Base-by-base conservation (phyloP, 2,329 filamentous ascomycete genomes). In the Nigrospora osmanthi region DNA sequence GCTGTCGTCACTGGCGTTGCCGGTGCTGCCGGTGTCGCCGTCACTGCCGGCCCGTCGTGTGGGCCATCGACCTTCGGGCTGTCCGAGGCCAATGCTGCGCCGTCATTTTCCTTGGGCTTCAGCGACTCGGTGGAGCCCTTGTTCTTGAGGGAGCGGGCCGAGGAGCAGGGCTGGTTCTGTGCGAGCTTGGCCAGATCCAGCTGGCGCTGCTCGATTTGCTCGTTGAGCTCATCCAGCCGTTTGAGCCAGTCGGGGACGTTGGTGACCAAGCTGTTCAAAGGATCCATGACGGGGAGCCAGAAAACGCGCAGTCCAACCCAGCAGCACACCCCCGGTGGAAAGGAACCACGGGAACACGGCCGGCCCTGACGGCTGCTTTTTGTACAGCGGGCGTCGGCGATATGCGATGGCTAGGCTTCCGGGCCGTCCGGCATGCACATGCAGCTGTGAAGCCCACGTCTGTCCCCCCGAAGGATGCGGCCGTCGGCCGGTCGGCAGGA, bases 181-280 rank as follows among this genome's bases (percentile, higher is more conserved):
- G 61, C 65, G 45, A 76, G 58, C 46, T 69, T 68, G 33, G 78
- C 80, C 45, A 83, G 68, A 56, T 83, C 78, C 42, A 68, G 63
- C 65, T 84, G 80, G 47, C 80, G 78, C 55, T 75, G 68, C 47
- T 78, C 72, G 47, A 84, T 80, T 59, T 83, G 74, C 47, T 69
- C 68, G 55, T 71, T 80, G 46, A 84, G 70, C 42, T 81, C 74
- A 49, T 81, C 75, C 38, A 84, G 70, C 17, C 76, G 72, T 47
- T 66, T 66, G 34, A 76, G 65, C 80, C 80, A 84, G 58, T 75
- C 71, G 14, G 80, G 80, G 36, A 81, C 69, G 48, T 80, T 77
- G 51, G 60, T 67, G 44, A 69, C 67, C 34, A 84, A 67, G 47
- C 72, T 72, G 44, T 66, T 72, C 44, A 84, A 63, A 28, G 78